These are phyloP conservation scores for Crithidia sp. DNA, from an alignment of 208 protist species.

Conservation along the genomic window DNA sequence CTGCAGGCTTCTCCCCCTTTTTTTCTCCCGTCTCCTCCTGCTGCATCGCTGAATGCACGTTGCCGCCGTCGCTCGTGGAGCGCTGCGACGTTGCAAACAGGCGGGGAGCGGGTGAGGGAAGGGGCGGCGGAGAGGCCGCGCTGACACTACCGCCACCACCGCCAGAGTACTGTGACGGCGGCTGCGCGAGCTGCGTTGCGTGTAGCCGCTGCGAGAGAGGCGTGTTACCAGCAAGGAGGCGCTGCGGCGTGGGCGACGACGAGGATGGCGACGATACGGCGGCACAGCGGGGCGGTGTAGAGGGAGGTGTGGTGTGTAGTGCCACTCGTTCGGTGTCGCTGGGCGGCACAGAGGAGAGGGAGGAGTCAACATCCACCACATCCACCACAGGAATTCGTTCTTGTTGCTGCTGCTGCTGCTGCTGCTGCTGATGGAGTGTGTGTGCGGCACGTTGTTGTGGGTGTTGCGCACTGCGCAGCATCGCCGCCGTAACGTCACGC, in stretches of 20 bases:
- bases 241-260: not conserved
- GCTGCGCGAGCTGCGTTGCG: not conserved
- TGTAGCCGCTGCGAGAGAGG: not conserved
- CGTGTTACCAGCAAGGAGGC: not conserved
- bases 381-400: not conserved
- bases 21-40: not conserved
- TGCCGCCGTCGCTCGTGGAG: not conserved
- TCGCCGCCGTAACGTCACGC: constrained; percentile 2
- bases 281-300: not conserved
- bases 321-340: no score
- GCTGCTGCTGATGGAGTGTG: not conserved
- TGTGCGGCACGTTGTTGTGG: no score
- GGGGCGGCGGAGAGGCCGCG: not conserved
- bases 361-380: constrained; percentile 9
- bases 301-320: no score
- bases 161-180: not conserved
- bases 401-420: not conserved
- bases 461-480: not conserved
- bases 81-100: constrained; percentile 29
- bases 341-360: not conserved
- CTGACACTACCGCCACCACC: not conserved
- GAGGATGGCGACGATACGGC: not conserved
- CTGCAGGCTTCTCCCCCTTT: not conserved
- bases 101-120: constrained; percentile 20
- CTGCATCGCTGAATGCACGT: no score